Evolutionary conservation across 352 stramenopile species (phyloP).

Genomic region (Phytophthora sansomeana): DNA sequence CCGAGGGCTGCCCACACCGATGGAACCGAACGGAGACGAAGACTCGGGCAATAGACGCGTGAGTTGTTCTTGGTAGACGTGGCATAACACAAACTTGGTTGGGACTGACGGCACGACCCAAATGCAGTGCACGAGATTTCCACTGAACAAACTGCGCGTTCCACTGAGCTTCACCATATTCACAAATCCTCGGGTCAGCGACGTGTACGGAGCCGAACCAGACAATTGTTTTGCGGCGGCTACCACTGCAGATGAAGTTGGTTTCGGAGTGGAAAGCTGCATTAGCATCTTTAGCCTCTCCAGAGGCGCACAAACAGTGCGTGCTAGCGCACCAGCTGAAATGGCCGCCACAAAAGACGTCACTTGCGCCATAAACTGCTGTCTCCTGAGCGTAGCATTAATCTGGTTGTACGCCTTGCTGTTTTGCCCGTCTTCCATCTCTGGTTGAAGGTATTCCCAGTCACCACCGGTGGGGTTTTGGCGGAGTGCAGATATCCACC

Average conservation of each 20-base stretch:
- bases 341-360: constrained; percentile 76
- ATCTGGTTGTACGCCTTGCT: constrained; percentile 33
- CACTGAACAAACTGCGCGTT: constrained; percentile 70
- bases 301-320: constrained; percentile 74
- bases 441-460: constrained; percentile 58
- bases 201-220: constrained; percentile 49
- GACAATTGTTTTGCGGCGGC: constrained; percentile 14
- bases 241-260: constrained; percentile 13
- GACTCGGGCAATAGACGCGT: constrained; percentile 25
- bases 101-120: constrained; percentile 84
- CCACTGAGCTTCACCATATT: constrained; percentile 81
- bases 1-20: constrained; percentile 19
- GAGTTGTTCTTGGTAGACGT: constrained; percentile 73
- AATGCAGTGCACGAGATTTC: constrained; percentile 85
- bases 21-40: constrained; percentile 21
- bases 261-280: constrained; percentile 55
- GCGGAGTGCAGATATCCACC: constrained; percentile 78
- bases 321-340: constrained; percentile 60
- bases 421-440: constrained; percentile 33
- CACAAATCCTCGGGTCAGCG: constrained; percentile 53
- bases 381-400: constrained; percentile 26
- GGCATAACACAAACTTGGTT: constrained; percentile 81
- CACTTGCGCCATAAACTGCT: constrained; percentile 44
- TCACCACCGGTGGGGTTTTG: constrained; percentile 73
- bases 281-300: constrained; percentile 88